Base-by-base conservation (phyloP, 305 asterid genomes). In the Solanum aculeatissimum region DNA sequence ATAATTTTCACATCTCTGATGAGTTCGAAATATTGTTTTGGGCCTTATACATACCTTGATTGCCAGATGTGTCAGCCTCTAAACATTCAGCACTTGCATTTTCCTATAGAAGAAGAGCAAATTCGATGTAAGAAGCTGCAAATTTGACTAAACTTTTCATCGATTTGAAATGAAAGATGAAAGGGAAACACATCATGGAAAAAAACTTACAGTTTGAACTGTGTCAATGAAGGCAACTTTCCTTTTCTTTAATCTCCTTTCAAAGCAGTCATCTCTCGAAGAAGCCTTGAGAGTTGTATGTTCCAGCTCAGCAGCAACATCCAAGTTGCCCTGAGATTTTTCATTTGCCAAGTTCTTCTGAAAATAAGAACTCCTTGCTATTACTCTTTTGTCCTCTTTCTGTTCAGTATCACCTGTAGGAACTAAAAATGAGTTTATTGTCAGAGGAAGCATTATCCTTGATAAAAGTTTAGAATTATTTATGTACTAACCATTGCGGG, bases 211-310 rank as follows among this genome's bases (percentile, higher is more conserved):
- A 25, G 54, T 85, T 83, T 88, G 87, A 82, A 47, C 43, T 47
- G 71, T 51, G 51, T 91, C 91, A 27, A 81, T 83, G 80, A 87
- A 89, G 69, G 89, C 78, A 53, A 85, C 86, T 88, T 90, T 95
- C 87, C 97, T 91, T 89, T 88, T 92, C 89, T 88, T 93, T 21
- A 69, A 47, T 53, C 86, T 68, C 84, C 87, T 65, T 84, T 89
- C 90, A 19, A 83, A 86, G 65, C 75, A 84, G 84, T 81, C 86
- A 72, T 85, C 57, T 69, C 74, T 66, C 53, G 88, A 82, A 51
- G 87, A 83, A 71, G 86, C 82, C 83, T 83, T 85, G 42, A 70
- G 89, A 86, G 53, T 80, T 70, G 62, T 53, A 58, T 86, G 88
- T 74, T 87, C 85, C 65, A 82, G 63, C 58, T 86, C 91, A 16